phyloP scores from a whole-genome alignment of 805 yeast genomes.

The Kodamaea lidongshanica region DNA sequence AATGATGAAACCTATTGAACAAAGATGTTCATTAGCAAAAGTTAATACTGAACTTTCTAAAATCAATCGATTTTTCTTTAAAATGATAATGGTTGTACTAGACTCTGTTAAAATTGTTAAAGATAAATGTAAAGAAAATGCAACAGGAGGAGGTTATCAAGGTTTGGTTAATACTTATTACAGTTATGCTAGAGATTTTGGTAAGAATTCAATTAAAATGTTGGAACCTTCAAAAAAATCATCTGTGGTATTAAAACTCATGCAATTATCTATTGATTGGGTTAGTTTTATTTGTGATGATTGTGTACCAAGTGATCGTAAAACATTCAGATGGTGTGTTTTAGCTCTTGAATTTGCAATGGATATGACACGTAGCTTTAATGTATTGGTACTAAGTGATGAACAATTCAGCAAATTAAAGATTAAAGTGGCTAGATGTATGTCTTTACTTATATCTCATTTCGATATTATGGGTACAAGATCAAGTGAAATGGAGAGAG shows the following conservation, averaged over 20 bases:
- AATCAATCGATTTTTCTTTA: conserved; percentile 60
- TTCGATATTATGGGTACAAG: conserved; percentile 98
- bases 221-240: conserved; percentile 64
- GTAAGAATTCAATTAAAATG: conserved; percentile 60
- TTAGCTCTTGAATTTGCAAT: conserved; percentile 92
- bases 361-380: conserved; percentile 88
- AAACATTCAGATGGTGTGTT: conserved; percentile 94
- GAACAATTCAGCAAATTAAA: conserved; percentile 69
- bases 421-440: conserved; percentile 85
- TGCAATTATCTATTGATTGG: conserved; percentile 82
- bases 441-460: conserved; percentile 88
- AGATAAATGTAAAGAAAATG: conserved; percentile 48
- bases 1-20: conserved; percentile 43
- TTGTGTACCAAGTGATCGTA: conserved; percentile 85
- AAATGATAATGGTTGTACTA: conserved; percentile 59
- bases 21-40: conserved; percentile 61
- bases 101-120: conserved; percentile 50
- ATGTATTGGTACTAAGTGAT: conserved; percentile 72
- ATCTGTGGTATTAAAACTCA: conserved; percentile 61
- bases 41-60: conserved; percentile 69
- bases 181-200: conserved; percentile 74
- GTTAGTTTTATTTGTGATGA: conserved; percentile 89
- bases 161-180: conserved; percentile 72
- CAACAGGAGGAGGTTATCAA: conserved; percentile 53
- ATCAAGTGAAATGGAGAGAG: conserved; percentile 62